phyloP scores from a whole-genome alignment of 495 filamentous ascomycete species.

The Neurospora sp. region DNA sequence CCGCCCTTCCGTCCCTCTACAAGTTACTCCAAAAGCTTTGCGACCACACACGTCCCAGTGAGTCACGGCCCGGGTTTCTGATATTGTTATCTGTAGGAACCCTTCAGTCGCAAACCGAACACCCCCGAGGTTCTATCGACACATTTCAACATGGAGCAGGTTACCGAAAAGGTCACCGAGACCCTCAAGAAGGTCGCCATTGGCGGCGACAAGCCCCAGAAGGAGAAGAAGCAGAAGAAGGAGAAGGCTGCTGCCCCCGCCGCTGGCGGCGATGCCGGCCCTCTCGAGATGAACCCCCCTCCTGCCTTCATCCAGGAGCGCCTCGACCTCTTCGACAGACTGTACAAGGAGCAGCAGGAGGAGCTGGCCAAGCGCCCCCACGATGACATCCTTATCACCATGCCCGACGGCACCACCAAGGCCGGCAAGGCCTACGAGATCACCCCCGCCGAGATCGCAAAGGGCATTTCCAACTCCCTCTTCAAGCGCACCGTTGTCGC shows the following conservation, averaged over 20 bases:
- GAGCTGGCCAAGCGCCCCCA: constrained; percentile 56
- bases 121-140: background rate
- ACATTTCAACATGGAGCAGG: background rate
- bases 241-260: constrained; percentile 31
- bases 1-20: background rate
- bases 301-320: constrained; percentile 76
- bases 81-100: background rate
- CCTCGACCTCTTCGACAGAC: constrained; percentile 73
- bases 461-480: constrained; percentile 57
- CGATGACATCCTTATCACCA: constrained; percentile 55
- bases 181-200: constrained; percentile 23
- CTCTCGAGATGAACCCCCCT: constrained; percentile 52
- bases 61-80: constrained; percentile 19
- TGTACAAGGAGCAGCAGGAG: constrained; percentile 73
- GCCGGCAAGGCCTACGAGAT: constrained; percentile 62
- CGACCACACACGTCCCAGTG: constrained; percentile 5
- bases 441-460: constrained; percentile 55
- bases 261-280: constrained; percentile 23
- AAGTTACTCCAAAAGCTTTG: background rate
- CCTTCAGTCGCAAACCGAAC: background rate
- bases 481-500: constrained; percentile 72
- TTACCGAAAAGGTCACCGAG: constrained; percentile 22
- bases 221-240: constrained; percentile 25
- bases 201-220: constrained; percentile 11
- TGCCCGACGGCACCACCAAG: constrained; percentile 52